Conservation (phyloP, 1,139 yeast genomes). For the Zygoascus hellenicus region DNA sequence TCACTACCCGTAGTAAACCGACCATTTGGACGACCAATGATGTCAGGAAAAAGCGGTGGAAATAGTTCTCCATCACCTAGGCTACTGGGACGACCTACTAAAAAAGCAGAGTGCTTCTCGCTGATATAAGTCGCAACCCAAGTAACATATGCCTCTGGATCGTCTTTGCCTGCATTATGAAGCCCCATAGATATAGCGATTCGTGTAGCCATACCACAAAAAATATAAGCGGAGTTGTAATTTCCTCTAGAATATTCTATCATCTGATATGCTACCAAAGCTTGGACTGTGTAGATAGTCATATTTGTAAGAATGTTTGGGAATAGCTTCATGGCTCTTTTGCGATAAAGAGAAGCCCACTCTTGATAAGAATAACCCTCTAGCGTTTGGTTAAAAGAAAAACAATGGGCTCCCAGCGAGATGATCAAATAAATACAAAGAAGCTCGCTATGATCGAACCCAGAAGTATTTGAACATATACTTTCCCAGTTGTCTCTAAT, state of each 20-base stretch:
- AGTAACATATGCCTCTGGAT: constrained; percentile 2
- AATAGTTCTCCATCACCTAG: not conserved
- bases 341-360: constrained; percentile 11
- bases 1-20: constrained; percentile 4
- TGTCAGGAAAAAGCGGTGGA: not conserved
- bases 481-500: constrained; percentile 8
- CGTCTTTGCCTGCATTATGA: constrained; percentile 4
- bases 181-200: constrained; percentile 11
- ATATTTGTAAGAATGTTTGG: constrained; percentile 6
- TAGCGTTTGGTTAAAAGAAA: constrained; percentile 5
- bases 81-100: constrained; percentile 11
- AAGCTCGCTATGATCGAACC: constrained; percentile 6
- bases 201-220: constrained; percentile 9
- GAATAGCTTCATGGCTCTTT: constrained; percentile 3
- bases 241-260: constrained; percentile 6
- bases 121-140: constrained; percentile 7
- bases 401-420: constrained; percentile 11
- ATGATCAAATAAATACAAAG: constrained; percentile 9
- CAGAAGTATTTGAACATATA: constrained; percentile 4
- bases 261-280: constrained; percentile 2
- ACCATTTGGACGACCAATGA: not conserved
- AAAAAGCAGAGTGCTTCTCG: constrained; percentile 11
- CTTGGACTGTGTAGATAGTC: constrained; percentile 6
- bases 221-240: not conserved
- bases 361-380: constrained; percentile 10